Percentiles rank a stretch among this genome's conserved stretches.
Evolutionary conservation across 495 filamentous ascomycete species (phyloP).

Genomic region (Penicillium arizonense): DNA sequence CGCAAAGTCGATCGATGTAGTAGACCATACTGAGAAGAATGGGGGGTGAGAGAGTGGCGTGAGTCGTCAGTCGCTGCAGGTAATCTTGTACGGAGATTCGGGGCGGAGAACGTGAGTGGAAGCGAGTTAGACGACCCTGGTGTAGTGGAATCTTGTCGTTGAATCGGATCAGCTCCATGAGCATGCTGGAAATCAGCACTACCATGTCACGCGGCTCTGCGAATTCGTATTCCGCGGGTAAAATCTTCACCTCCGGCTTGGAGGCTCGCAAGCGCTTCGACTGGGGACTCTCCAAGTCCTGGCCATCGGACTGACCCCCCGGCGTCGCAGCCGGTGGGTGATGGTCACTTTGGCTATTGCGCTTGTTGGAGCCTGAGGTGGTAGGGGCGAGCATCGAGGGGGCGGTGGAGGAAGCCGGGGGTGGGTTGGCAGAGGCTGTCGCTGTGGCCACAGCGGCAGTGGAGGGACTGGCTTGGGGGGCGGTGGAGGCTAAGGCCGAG

Average conservation of each 20-base stretch:
- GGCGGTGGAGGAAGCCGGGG: slow-evolving; percentile 22
- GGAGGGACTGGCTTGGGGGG: slow-evolving; percentile 17
- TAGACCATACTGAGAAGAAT: slow-evolving; percentile 99
- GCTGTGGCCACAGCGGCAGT: slow-evolving; percentile 16
- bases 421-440: slow-evolving; percentile 25
- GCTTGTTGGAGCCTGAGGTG: slow-evolving; percentile 40
- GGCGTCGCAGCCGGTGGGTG: slow-evolving; percentile 33
- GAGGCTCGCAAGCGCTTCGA: slow-evolving; percentile 52
- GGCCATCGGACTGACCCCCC: slow-evolving; percentile 37
- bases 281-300: slow-evolving; percentile 49
- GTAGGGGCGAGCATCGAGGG: slow-evolving; percentile 38
- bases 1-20: slow-evolving; percentile 95
- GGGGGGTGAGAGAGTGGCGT: slow-evolving; percentile 89
- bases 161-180: slow-evolving; percentile 86
- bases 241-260: slow-evolving; percentile 61
- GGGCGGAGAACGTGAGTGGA: slow-evolving; percentile 92
- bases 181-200: slow-evolving; percentile 88
- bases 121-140: slow-evolving; percentile 82
- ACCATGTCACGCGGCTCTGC: slow-evolving; percentile 83
- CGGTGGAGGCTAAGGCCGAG: slow-evolving; percentile 23
- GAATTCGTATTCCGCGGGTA: slow-evolving; percentile 75
- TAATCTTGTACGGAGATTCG: slow-evolving; percentile 94
- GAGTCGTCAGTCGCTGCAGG: slow-evolving; percentile 84
- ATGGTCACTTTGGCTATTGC: slow-evolving; percentile 37
- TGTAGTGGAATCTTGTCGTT: slow-evolving; percentile 88